Evolutionary conservation across 345 rosid genomes (phyloP).

Genomic region (Eucalyptus cloeziana): DNA sequence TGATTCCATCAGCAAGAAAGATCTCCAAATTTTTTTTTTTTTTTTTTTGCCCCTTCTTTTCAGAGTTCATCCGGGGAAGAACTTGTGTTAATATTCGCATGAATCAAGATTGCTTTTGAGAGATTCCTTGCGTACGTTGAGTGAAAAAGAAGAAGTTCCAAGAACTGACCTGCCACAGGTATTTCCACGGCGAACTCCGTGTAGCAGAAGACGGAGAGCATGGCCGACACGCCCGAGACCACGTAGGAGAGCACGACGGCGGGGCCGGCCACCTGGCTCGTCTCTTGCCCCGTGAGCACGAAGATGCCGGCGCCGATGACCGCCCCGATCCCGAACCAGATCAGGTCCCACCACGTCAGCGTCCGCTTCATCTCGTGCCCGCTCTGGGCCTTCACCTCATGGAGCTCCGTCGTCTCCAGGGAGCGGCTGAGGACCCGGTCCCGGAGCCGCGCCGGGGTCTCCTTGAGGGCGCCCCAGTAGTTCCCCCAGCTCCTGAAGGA

Average conservation of each 20-base stretch:
- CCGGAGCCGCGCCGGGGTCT: slow-evolving; percentile 46
- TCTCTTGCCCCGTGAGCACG: slow-evolving; percentile 74
- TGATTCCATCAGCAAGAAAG: background rate
- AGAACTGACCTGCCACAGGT: slow-evolving; percentile 54
- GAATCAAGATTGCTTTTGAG: background rate
- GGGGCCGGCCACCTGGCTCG: slow-evolving; percentile 42
- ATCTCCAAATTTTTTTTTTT: background rate
- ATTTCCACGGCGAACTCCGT: slow-evolving; percentile 97
- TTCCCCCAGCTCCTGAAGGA: slow-evolving; percentile 58
- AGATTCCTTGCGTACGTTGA: background rate
- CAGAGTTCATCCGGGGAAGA: background rate
- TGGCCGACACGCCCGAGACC: slow-evolving; percentile 75
- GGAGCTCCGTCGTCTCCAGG: slow-evolving; percentile 56
- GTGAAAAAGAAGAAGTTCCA: background rate
- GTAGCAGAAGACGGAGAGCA: slow-evolving; percentile 95
- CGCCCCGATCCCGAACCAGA: slow-evolving; percentile 92
- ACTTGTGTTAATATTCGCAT: background rate
- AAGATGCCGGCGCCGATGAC: slow-evolving; percentile 89
- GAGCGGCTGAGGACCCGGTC: slow-evolving; percentile 63
- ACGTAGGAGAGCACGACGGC: slow-evolving; percentile 82
- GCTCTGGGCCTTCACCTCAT: slow-evolving; percentile 70
- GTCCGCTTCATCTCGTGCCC: slow-evolving; percentile 81
- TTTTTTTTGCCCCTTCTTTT: background rate
- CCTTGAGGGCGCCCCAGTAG: slow-evolving; percentile 44
- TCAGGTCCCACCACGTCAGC: slow-evolving; percentile 89